phyloP scores from a whole-genome alignment of 352 stramenopile genomes.

The Phytophthora capsici region DNA sequence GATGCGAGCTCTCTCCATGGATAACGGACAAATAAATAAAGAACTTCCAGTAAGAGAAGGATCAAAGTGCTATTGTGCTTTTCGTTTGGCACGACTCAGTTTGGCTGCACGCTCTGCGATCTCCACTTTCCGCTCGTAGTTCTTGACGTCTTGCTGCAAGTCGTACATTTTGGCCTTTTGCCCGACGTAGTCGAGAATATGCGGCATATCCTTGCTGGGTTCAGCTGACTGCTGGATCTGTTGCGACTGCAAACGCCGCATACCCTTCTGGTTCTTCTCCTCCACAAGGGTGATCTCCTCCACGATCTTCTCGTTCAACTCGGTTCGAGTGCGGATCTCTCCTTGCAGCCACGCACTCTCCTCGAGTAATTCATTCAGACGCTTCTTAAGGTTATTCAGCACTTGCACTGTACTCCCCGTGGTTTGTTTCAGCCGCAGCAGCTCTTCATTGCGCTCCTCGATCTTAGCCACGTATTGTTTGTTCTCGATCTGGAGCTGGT shows the following conservation, averaged over 20 bases:
- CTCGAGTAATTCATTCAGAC: constrained; percentile 84
- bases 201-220: constrained; percentile 84
- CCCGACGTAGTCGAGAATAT: constrained; percentile 92
- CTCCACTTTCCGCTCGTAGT: constrained; percentile 94
- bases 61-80: not conserved
- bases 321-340: constrained; percentile 82
- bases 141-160: constrained; percentile 86
- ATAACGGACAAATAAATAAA: not conserved
- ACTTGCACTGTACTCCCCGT: constrained; percentile 90
- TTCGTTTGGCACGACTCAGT: constrained; percentile 36
- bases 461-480: constrained; percentile 96
- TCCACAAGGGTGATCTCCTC: constrained; percentile 76
- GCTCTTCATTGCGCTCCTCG: constrained; percentile 94
- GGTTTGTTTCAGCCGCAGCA: constrained; percentile 92
- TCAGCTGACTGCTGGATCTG: constrained; percentile 74
- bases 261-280: constrained; percentile 77
- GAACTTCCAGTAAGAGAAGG: no score
- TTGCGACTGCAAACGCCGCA: constrained; percentile 58
- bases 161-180: constrained; percentile 93
- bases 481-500: constrained; percentile 97
- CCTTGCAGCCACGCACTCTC: constrained; percentile 82
- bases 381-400: constrained; percentile 93
- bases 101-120: constrained; percentile 90
- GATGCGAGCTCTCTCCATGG: constrained; percentile 42
- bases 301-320: constrained; percentile 90